A percentile compares a stretch with the other conserved stretches of the same genome.
phyloP scores from a whole-genome alignment of 345 rosid species.

The Durio zibethinus region DNA sequence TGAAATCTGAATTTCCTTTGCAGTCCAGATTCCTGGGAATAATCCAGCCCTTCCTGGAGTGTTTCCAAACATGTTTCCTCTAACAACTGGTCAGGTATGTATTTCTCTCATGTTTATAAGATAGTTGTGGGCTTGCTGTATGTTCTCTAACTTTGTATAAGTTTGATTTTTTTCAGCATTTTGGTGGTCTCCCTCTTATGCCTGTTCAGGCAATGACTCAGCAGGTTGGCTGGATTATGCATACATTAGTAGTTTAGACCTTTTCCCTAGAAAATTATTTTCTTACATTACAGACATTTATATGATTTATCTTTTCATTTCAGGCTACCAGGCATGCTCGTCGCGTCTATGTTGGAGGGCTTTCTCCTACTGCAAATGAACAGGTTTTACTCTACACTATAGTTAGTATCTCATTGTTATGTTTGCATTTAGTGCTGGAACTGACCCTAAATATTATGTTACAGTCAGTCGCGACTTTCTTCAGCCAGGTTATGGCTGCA shows the following conservation, averaged over 20 bases:
- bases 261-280: neutral
- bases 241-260: neutral
- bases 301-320: conserved; percentile 1
- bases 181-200: conserved; percentile 76
- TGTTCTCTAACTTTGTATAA: conserved; percentile 20
- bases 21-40: conserved; percentile 79
- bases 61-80: conserved; percentile 75
- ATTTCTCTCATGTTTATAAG: neutral
- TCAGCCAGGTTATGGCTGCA: conserved; percentile 96
- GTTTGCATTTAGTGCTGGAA: neutral
- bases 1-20: conserved; percentile 18
- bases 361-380: conserved; percentile 91
- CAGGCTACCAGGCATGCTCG: conserved; percentile 99
- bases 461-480: conserved; percentile 88
- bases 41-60: conserved; percentile 65
- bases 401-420: neutral
- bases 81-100: conserved; percentile 68
- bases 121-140: neutral
- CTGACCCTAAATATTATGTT: conserved; percentile 27
- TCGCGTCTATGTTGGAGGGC: conserved; percentile 97
- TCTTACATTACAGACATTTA: neutral
- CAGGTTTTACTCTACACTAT: conserved; percentile 50
- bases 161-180: conserved; percentile 46
- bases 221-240: conserved; percentile 56
- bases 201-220: conserved; percentile 98